Evolutionary conservation across 1,139 yeast genomes (phyloP).

Genomic region (Sugiyamaella novakii): DNA sequence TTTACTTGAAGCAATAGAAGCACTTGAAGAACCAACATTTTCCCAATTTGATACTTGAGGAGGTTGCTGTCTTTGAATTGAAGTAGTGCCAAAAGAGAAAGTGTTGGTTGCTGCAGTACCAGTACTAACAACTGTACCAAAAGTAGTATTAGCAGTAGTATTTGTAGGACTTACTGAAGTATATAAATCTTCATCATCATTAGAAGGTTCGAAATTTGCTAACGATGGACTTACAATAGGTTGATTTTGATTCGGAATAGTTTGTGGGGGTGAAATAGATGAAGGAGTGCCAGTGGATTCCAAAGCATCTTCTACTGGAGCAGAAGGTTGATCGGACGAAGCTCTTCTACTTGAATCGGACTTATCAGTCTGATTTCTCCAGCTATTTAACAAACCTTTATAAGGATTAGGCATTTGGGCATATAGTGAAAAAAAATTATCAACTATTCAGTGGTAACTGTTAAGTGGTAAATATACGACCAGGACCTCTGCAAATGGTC

Average conservation of each 20-base stretch:
- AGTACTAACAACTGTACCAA: background rate
- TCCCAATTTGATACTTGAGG: slow-evolving; percentile 10
- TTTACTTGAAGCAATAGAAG: slow-evolving; percentile 25
- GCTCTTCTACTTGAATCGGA: slow-evolving; percentile 6
- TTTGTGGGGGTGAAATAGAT: slow-evolving; percentile 13
- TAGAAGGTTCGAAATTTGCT: slow-evolving; percentile 2
- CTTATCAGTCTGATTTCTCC: slow-evolving; percentile 20
- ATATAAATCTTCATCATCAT: slow-evolving; percentile 9
- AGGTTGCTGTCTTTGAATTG: slow-evolving; percentile 2
- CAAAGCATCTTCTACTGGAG: slow-evolving; percentile 3
- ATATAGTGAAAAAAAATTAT: background rate
- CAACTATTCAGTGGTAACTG: no score
- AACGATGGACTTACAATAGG: background rate
- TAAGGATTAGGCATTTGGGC: slow-evolving; percentile 26
- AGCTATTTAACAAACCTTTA: slow-evolving; percentile 24
- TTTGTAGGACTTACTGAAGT: slow-evolving; percentile 6
- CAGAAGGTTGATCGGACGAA: slow-evolving; percentile 2
- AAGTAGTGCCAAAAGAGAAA: background rate
- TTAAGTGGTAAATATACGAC: no score
- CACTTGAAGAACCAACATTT: slow-evolving; percentile 18
- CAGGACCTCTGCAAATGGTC: no score
- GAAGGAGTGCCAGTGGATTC: slow-evolving; percentile 7
- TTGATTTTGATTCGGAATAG: slow-evolving; percentile 9
- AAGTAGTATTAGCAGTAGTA: background rate
- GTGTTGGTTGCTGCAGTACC: background rate